Base-by-base conservation (phyloP, 2,329 filamentous ascomycete genomes). In the Fusarium pseudocircinatum region DNA sequence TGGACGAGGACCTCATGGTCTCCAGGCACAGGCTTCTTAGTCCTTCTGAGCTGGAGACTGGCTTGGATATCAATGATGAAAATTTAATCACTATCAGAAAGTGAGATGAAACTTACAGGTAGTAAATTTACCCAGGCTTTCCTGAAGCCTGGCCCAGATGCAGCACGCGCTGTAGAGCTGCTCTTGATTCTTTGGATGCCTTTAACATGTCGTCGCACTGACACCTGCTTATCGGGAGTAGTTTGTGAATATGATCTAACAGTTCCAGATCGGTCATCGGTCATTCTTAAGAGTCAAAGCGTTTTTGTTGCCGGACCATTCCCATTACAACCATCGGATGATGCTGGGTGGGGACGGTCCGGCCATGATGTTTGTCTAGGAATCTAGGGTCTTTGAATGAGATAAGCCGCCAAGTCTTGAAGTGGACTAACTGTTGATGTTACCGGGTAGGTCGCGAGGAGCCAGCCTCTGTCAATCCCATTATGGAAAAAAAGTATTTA, bases 171-270 rank as follows among this genome's bases (percentile, higher is more conserved):
- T 22, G 28, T 10, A 49, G 22, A 24, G 30, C 30, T 10, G 15
- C 22, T 50, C 16, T 18, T 9, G 12, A 50, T 24, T 18, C 11
- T 34, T 34, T 34, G 3, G 15, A 50, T 8, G 16, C 11, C 12
- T 50, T 34, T 4, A 24, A 34, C 16, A 32, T 49, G 7, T 50
- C 12, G 7, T 47, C 4, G 6, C 14, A n/a, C 0, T 12, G 6
- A 5, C 7, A 2, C 10, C 6, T 16, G 7, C 18, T n/a, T 7
- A 12, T n/a, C 13, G 5, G 7, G 28, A 15, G 26, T 14, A 6
- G 10, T 13, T 13, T n/a, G 4, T 8, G 0, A 12, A 22, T 22
- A 4, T 30, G 20, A 12, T 22, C 26, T 10, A 1, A 44, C 7
- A 46, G 8, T 14, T 7, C 15, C 4, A 32, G 22, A 32, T 32